phyloP scores from a whole-genome alignment of 129 eudicot species.

The Lactuca saligna region DNA sequence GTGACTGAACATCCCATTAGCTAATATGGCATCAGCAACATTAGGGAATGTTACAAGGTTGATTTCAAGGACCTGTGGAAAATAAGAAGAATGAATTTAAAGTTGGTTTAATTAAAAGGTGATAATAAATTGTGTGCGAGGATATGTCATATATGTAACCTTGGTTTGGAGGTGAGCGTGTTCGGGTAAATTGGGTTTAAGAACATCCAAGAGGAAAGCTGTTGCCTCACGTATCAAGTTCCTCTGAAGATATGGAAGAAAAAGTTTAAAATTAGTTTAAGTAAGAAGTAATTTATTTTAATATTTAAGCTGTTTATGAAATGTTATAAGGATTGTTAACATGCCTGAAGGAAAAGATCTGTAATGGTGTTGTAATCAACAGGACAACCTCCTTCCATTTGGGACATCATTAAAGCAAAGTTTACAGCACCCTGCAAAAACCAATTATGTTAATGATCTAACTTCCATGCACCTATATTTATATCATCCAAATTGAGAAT shows the following conservation, averaged over 20 bases:
- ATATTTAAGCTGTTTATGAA: not conserved
- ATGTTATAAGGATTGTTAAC: conserved; percentile 11
- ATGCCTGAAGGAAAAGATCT: conserved; percentile 95
- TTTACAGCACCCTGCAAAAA: conserved; percentile 93
- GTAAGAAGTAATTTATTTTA: not conserved
- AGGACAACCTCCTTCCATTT: conserved; percentile 99
- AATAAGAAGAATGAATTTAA: conserved; percentile 14
- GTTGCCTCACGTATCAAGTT: conserved; percentile 88
- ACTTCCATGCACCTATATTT: conserved; percentile 11
- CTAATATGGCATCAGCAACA: conserved; percentile 98
- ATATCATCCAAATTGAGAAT: conserved; percentile 10
- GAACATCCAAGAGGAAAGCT: conserved; percentile 39
- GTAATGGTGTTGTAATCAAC: conserved; percentile 97
- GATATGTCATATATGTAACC: conserved; percentile 22
- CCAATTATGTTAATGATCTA: not conserved
- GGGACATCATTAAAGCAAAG: conserved; percentile 99
- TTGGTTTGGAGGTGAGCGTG: conserved; percentile 46
- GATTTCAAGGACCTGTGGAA: conserved; percentile 83
- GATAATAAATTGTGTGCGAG: not conserved
- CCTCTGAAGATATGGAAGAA: conserved; percentile 55
- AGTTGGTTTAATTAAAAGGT: conserved; percentile 23
- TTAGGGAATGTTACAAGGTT: conserved; percentile 98
- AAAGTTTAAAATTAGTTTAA: not conserved
- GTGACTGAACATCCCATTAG: conserved; percentile 98
- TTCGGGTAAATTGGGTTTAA: conserved; percentile 42